Percentiles rank a stretch among this genome's conserved stretches.
Evolutionary conservation across 202 grass and related monocot genomes (phyloP).

Genomic region (Digitaria exilis): DNA sequence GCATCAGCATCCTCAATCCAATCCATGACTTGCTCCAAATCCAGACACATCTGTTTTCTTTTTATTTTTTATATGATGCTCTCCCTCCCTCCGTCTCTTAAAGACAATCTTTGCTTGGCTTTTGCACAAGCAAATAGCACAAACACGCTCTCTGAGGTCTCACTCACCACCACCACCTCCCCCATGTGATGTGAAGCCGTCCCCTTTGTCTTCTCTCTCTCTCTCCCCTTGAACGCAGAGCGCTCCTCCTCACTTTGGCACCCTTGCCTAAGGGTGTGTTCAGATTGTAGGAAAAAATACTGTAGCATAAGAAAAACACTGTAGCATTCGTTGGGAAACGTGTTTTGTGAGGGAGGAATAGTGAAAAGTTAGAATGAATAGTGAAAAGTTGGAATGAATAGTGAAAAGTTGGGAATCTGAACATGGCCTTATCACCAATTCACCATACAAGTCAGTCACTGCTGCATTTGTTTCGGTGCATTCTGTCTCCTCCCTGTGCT

Average conservation of each 20-base stretch:
- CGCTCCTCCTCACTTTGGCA: not conserved
- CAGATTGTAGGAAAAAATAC: no score
- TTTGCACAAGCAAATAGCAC: constrained; percentile 44
- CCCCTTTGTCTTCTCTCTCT: not conserved
- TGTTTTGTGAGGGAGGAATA: no score
- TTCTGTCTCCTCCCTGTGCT: not conserved
- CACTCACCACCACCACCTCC: constrained; percentile 37
- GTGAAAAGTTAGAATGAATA: no score
- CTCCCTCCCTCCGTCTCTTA: not conserved
- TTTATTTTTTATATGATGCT: not conserved
- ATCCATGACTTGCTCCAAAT: constrained; percentile 22
- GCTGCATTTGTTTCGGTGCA: constrained; percentile 47
- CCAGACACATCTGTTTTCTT: not conserved
- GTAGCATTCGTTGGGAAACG: no score
- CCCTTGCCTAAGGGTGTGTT: no score
- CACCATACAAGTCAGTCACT: constrained; percentile 11
- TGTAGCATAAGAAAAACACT: no score
- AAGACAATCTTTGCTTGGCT: constrained; percentile 41
- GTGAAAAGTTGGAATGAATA: no score
- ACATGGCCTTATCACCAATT: constrained; percentile 48
- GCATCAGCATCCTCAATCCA: constrained; percentile 18
- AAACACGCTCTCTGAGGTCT: constrained; percentile 5
- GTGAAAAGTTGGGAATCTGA: no score
- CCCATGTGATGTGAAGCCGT: constrained; percentile 58
- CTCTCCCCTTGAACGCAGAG: constrained; percentile 38